A percentile compares a stretch with the other conserved stretches of the same genome.
phyloP scores from a whole-genome alignment of 345 rosid species.

The Populus alba region DNA sequence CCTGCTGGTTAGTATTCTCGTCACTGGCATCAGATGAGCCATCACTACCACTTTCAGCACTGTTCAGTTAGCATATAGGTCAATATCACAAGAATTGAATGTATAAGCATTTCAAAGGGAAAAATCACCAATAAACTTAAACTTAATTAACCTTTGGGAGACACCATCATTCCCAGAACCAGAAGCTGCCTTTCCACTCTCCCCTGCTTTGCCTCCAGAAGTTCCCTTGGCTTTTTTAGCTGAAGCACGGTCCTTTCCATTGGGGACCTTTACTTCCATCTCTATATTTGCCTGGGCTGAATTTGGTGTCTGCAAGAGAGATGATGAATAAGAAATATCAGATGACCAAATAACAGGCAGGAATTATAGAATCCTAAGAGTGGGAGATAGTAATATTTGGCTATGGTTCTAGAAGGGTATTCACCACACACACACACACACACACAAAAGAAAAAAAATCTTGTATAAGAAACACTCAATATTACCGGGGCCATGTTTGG shows the following conservation, averaged over 20 bases:
- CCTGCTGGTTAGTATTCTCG: conserved; percentile 69
- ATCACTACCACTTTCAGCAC: conserved; percentile 84
- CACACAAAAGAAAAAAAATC: neutral
- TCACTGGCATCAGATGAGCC: conserved; percentile 88
- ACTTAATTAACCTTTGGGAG: conserved; percentile 62
- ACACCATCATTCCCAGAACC: conserved; percentile 87
- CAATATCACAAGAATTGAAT: neutral
- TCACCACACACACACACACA: neutral
- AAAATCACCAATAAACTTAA: neutral
- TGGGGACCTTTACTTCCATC: conserved; percentile 44
- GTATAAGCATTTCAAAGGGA: neutral
- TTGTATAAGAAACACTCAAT: neutral
- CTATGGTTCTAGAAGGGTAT: neutral
- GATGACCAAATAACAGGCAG: neutral
- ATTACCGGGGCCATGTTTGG: conserved; percentile 74
- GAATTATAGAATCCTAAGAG: neutral
- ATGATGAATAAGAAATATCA: neutral
- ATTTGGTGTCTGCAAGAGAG: conserved; percentile 49
- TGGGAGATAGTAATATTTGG: neutral
- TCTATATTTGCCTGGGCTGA: conserved; percentile 46
- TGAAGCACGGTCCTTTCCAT: conserved; percentile 55
- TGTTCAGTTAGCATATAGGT: conserved; percentile 28
- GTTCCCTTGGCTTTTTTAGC: conserved; percentile 65
- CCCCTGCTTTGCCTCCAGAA: conserved; percentile 57
- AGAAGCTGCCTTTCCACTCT: conserved; percentile 60